Percentiles rank a stretch among this genome's conserved stretches.
Evolutionary conservation across 768 basidiomycete species (phyloP).

Genomic region (Lactarius quietus): DNA sequence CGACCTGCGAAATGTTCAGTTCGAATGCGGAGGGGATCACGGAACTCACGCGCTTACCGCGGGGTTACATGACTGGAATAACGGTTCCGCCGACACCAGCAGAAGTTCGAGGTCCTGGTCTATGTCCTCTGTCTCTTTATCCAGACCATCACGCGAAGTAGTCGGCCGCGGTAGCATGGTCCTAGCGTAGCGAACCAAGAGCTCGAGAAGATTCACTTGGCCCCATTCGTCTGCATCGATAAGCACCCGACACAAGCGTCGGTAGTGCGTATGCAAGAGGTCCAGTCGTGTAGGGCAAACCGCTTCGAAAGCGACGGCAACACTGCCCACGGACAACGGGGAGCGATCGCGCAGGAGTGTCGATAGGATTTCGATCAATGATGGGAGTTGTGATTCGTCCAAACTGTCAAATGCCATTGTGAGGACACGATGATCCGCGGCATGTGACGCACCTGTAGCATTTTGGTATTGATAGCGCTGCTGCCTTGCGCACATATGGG

Average conservation of each 20-base stretch:
- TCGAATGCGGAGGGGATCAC: neutral
- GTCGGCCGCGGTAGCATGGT: constrained; percentile 73
- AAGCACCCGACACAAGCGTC: constrained; percentile 77
- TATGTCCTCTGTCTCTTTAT: constrained; percentile 51
- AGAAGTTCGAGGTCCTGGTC: constrained; percentile 79
- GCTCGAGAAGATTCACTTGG: constrained; percentile 72
- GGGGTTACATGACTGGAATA: constrained; percentile 84
- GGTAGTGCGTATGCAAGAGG: constrained; percentile 83
- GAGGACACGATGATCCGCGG: neutral
- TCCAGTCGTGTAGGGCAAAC: constrained; percentile 88
- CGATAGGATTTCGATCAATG: constrained; percentile 65
- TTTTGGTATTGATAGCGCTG: constrained; percentile 86
- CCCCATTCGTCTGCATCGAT: constrained; percentile 98
- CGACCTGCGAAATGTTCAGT: constrained; percentile 50
- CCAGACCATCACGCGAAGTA: constrained; percentile 32
- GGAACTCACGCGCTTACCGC: constrained; percentile 50
- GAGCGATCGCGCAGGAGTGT: constrained; percentile 69
- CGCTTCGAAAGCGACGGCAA: constrained; percentile 78
- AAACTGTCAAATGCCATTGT: constrained; percentile 46
- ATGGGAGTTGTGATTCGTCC: constrained; percentile 65
- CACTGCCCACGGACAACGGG: constrained; percentile 83
- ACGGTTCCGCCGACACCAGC: constrained; percentile 63
- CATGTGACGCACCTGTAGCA: constrained; percentile 59
- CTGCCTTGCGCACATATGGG: constrained; percentile 92
- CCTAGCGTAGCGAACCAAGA: constrained; percentile 79